phyloP scores from a whole-genome alignment of 2,329 filamentous ascomycete genomes.

The Aspergillus bombycis region DNA sequence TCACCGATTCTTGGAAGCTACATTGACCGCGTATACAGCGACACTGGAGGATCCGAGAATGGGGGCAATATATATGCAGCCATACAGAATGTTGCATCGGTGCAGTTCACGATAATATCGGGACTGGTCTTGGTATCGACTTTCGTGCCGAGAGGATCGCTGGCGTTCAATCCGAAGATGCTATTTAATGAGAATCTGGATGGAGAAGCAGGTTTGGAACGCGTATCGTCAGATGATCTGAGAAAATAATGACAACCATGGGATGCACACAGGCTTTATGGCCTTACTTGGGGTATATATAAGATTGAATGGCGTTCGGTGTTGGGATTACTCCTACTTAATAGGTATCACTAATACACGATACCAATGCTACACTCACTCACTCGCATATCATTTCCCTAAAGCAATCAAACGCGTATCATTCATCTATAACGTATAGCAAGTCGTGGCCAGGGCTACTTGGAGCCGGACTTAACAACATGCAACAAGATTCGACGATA shows the following conservation, averaged over 20 bases:
- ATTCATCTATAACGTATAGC: background rate
- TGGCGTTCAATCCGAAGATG: constrained; percentile 17
- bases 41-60: constrained; percentile 14
- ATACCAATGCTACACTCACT: background rate
- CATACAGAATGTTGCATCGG: constrained; percentile 17
- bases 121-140: constrained; percentile 16
- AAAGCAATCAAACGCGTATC: background rate
- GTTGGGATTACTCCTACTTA: background rate
- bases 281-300: background rate
- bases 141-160: constrained; percentile 17
- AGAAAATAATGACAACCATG: background rate
- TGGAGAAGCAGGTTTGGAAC: constrained; percentile 14
- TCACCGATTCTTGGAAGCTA: constrained; percentile 21
- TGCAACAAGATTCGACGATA: constrained; percentile 29
- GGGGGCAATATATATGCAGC: constrained; percentile 20
- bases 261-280: too few relatives aligned
- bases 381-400: background rate
- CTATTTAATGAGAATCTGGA: constrained; percentile 15
- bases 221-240: constrained; percentile 13
- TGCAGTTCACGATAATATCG: constrained; percentile 17
- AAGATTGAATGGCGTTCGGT: background rate
- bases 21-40: constrained; percentile 19
- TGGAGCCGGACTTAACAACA: constrained; percentile 14
- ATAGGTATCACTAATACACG: background rate
- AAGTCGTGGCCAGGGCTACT: background rate